These are phyloP conservation scores for Aureobasidium sp. DNA, from an alignment of 2,329 filamentous ascomycete genomes.

Conservation along the genomic window DNA sequence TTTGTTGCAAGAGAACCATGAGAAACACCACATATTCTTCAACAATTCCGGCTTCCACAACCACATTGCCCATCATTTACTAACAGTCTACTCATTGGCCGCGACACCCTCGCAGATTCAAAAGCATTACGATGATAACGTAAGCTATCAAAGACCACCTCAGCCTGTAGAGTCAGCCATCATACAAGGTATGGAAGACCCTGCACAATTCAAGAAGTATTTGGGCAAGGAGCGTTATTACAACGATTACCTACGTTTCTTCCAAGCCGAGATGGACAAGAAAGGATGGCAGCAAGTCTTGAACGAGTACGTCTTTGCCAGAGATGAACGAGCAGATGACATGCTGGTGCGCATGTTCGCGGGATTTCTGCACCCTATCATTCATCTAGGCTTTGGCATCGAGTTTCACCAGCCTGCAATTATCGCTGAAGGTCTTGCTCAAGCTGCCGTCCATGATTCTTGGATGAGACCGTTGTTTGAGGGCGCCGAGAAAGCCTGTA, in stretches of 20 bases:
- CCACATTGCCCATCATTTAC: constrained; percentile 71
- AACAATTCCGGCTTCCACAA: constrained; percentile 70
- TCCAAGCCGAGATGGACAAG: constrained; percentile 62
- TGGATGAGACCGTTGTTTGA: constrained; percentile 51
- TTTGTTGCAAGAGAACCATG: constrained; percentile 69
- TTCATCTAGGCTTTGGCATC: constrained; percentile 78
- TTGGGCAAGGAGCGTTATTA: constrained; percentile 62
- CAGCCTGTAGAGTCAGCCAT: constrained; percentile 41
- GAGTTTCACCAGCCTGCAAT: constrained; percentile 78
- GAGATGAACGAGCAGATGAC: constrained; percentile 57
- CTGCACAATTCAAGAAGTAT: constrained; percentile 48
- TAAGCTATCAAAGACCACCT: constrained; percentile 55
- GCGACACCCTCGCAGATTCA: constrained; percentile 56
- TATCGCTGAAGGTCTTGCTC: constrained; percentile 71
- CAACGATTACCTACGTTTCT: constrained; percentile 68
- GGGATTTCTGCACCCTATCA: constrained; percentile 70
- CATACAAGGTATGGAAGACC: constrained; percentile 52
- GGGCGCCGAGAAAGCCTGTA: constrained; percentile 42
- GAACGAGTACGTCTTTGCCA: constrained; percentile 61
- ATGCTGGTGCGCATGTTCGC: constrained; percentile 63
- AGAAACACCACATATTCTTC: constrained; percentile 73
- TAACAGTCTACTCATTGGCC: constrained; percentile 70
- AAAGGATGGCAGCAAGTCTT: constrained; percentile 58
- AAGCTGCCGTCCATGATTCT: constrained; percentile 62
- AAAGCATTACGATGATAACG: constrained; percentile 58